These are phyloP conservation scores for Acmispon strigosus DNA, from an alignment of 306 rosid species.

Conservation along the genomic window DNA sequence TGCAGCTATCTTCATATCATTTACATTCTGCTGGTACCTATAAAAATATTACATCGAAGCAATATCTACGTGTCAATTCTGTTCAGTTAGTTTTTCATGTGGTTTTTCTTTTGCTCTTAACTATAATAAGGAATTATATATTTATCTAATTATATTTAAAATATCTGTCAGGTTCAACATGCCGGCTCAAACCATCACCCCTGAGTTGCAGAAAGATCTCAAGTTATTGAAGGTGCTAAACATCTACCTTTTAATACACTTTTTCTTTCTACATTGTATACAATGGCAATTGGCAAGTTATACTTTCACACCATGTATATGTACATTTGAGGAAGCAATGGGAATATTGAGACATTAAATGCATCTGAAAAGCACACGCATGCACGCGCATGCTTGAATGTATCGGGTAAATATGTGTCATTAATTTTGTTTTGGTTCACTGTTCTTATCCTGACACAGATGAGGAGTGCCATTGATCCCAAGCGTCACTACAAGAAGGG, in stretches of 20 bases:
- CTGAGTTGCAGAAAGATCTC: constrained; percentile 65
- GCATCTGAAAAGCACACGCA: not conserved
- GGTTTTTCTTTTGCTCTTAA: not conserved
- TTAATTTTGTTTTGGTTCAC: not conserved
- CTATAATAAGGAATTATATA: not conserved
- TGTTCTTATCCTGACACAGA: constrained; percentile 24
- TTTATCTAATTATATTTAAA: not conserved
- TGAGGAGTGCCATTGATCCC: constrained; percentile 73
- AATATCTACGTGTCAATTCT: not conserved
- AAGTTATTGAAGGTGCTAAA: constrained; percentile 59
- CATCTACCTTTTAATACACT: not conserved
- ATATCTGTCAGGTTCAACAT: constrained; percentile 57
- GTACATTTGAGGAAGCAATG: not conserved
- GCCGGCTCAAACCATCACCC: constrained; percentile 74
- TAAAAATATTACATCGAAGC: too few species aligned
- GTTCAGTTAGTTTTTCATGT: not conserved
- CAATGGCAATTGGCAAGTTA: not conserved
- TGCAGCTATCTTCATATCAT: too few species aligned
- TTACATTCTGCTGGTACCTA: too few species aligned
- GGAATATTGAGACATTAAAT: not conserved
- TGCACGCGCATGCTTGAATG: too few species aligned
- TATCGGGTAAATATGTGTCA: too few species aligned
- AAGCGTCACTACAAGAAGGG: constrained; percentile 85
- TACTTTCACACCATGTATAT: not conserved
- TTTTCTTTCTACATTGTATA: not conserved